Base-by-base conservation (phyloP, 2,329 filamentous ascomycete genomes). In the Fusarium tricinctum region DNA sequence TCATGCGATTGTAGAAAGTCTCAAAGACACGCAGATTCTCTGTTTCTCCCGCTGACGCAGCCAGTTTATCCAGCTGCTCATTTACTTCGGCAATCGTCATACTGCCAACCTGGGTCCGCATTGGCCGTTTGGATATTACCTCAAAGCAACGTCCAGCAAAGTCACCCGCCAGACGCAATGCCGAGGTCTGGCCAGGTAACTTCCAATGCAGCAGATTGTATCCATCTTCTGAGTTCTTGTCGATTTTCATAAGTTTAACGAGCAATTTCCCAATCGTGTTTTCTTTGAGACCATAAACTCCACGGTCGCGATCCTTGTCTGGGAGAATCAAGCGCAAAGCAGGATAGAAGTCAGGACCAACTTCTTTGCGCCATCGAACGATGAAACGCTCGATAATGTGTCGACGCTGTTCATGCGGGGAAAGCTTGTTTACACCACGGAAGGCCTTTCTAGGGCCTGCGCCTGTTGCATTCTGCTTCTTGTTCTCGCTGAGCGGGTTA, bases 221-320 rank as follows among this genome's bases (percentile, higher is more conserved):
- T 0, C 91, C 95, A 81, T 98, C 95, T 67, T 97, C 93, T 0
- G 93, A 97, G 73, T 94, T 90, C 73, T 91, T 92, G 81, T 94
- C 91, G 73, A 99, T 97, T 76, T 94, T 95, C 84, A 97, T 91
- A 39, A 97, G 86, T 76, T 94, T 95, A 60, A 97, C 92, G n/a
- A 98, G 83, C 20, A 98, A 81, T 76, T 94, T 97, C 12, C 91
- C 95, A 62, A 99, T 94, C 7, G 90, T 88, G 76, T 91, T 94
- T 81, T 99, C 96, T 76, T 98, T 98, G 40, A 99, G 83, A 1
- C 95, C 93, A 74, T 98, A 99, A 83, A 97, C 94, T 19, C 92
- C 91, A 47, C 96, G 88, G 74, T 98, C 94, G 39, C 94, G 89
- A 75, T 99, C 96, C 76, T 97, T 97, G 74, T 97, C 93, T 0